Conservation (phyloP, 495 filamentous ascomycete genomes). For the Hyaloscypha hepaticicola region DNA sequence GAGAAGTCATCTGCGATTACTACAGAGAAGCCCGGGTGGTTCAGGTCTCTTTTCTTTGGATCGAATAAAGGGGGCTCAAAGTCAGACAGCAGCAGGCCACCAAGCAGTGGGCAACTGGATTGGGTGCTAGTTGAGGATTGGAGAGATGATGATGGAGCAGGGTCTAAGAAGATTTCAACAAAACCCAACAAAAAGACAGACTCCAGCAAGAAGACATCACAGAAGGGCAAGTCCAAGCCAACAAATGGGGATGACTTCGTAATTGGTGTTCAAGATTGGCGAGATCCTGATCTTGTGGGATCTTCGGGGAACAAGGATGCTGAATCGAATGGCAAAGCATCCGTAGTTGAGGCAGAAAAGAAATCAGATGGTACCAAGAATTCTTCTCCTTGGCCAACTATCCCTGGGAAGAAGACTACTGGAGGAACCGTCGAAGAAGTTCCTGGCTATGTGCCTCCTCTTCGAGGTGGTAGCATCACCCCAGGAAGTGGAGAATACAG, state of each 20-base stretch:
- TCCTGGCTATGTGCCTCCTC: conserved; percentile 37
- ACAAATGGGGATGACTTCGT: conserved; percentile 67
- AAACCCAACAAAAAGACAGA: conserved; percentile 31
- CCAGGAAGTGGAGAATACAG: conserved; percentile 77
- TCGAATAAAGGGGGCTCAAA: conserved; percentile 39
- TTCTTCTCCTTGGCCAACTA: conserved; percentile 11
- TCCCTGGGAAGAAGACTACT: conserved; percentile 28
- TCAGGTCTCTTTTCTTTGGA: conserved; percentile 57
- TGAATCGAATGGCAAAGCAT: conserved; percentile 11
- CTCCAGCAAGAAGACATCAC: conserved; percentile 25
- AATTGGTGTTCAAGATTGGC: conserved; percentile 93
- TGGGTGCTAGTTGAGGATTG: conserved; percentile 72
- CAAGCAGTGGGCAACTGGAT: conserved; percentile 80
- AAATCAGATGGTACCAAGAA: conserved; percentile 30
- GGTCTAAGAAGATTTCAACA: conserved; percentile 23
- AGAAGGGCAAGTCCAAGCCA: conserved; percentile 21
- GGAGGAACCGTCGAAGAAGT: conserved; percentile 36
- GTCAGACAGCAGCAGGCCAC: conserved; percentile 64
- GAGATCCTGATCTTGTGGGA: conserved; percentile 73
- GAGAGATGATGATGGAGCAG: conserved; percentile 50
- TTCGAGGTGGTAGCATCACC: conserved; percentile 69
- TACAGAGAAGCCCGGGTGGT: conserved; percentile 60
- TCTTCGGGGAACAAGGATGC: conserved; percentile 13
- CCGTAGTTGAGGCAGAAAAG: conserved; percentile 14
- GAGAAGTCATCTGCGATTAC: conserved; percentile 25